A percentile compares a stretch with the other conserved stretches of the same genome.
Evolutionary conservation across 371 early-diverging fungal genomes (phyloP).

Genomic region (Phascolomyces articulosus): DNA sequence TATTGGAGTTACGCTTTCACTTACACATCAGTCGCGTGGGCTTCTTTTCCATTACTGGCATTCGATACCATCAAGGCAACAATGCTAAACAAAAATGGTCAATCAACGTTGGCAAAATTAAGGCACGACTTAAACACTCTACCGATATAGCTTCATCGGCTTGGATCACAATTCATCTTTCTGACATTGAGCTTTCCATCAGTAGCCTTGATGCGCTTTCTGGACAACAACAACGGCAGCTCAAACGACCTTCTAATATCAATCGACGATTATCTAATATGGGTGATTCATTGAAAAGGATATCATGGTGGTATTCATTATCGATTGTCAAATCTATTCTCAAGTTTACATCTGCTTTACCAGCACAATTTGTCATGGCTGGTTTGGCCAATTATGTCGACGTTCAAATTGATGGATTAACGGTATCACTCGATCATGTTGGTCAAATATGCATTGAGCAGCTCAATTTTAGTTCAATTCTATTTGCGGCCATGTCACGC

Average conservation of each 20-base stretch:
- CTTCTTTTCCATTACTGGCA: constrained; percentile 43
- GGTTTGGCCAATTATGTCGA: constrained; percentile 56
- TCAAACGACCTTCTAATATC: constrained; percentile 5
- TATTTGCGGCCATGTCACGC: constrained; percentile 37
- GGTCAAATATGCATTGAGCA: constrained; percentile 24
- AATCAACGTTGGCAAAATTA: constrained; percentile 44
- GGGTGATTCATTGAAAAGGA: constrained; percentile 30
- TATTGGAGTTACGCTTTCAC: constrained; percentile 39
- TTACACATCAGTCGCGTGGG: constrained; percentile 44
- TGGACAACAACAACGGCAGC: background rate
- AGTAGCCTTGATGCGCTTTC: constrained; percentile 23
- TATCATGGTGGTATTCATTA: constrained; percentile 54
- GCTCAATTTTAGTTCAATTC: constrained; percentile 34
- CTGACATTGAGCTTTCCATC: constrained; percentile 28
- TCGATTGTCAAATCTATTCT: constrained; percentile 45
- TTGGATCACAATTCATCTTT: constrained; percentile 40
- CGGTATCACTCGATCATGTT: constrained; percentile 21
- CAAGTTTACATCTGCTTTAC: constrained; percentile 45
- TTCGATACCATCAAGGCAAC: constrained; percentile 37
- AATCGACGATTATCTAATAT: constrained; percentile 35
- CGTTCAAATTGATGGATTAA: constrained; percentile 30
- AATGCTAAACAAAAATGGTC: constrained; percentile 23
- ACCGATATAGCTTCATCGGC: constrained; percentile 26
- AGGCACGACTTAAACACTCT: constrained; percentile 36
- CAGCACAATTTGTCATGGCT: constrained; percentile 51